These are phyloP conservation scores for Trichosporon faecale DNA, from an alignment of 1,284 basidiomycete genomes.

Conservation along the genomic window DNA sequence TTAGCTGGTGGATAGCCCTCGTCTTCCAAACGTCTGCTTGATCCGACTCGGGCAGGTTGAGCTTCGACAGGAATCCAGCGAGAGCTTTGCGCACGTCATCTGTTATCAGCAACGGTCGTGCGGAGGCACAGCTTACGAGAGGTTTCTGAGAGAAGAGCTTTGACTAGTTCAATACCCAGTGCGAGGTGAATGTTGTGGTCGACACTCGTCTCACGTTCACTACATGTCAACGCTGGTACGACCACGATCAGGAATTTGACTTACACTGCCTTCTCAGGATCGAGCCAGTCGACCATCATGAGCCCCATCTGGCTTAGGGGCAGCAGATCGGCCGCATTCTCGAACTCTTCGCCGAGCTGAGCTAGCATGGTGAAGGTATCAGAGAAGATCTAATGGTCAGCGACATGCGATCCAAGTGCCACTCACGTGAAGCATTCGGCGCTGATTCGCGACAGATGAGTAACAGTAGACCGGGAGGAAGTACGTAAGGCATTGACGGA, in stretches of 20 bases:
- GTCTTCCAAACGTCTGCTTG: slow-evolving; percentile 63
- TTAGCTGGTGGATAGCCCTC: slow-evolving; percentile 62
- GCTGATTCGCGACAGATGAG: slow-evolving; percentile 75
- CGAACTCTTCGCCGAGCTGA: slow-evolving; percentile 63
- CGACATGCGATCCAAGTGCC: neutral
- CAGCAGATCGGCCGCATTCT: slow-evolving; percentile 75
- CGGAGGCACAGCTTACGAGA: slow-evolving; percentile 35
- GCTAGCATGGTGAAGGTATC: slow-evolving; percentile 67
- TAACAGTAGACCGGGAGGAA: slow-evolving; percentile 95
- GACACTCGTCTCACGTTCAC: slow-evolving; percentile 45
- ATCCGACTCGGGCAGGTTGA: slow-evolving; percentile 63
- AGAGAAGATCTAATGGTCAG: slow-evolving; percentile 66
- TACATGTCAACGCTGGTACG: neutral
- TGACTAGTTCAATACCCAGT: slow-evolving; percentile 70
- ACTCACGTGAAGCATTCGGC: slow-evolving; percentile 69
- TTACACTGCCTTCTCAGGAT: slow-evolving; percentile 75
- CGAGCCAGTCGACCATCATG: slow-evolving; percentile 90
- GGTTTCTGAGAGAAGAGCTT: slow-evolving; percentile 52
- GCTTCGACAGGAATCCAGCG: slow-evolving; percentile 72
- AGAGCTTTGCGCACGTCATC: slow-evolving; percentile 77
- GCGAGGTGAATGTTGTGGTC: slow-evolving; percentile 70
- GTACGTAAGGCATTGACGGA: slow-evolving; percentile 90
- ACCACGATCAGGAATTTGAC: slow-evolving; percentile 38
- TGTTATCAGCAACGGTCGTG: slow-evolving; percentile 49
- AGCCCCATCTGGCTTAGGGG: slow-evolving; percentile 73